These are phyloP conservation scores for Globisporangium orthogonon DNA, from an alignment of 352 stramenopile genomes.

Conservation along the genomic window DNA sequence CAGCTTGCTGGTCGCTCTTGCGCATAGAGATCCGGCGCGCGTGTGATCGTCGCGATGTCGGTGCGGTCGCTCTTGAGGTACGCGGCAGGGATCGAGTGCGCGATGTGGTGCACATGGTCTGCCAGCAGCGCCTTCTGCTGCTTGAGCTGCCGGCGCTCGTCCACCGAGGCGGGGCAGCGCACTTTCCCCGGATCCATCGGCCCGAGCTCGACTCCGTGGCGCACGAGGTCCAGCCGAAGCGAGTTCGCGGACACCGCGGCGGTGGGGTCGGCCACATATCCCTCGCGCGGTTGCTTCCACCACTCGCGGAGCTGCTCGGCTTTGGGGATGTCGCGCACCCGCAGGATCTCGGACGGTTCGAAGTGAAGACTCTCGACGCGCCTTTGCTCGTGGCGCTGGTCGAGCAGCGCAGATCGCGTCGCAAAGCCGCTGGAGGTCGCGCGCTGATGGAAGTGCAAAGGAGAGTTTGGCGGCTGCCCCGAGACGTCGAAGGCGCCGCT, in stretches of 20 bases:
- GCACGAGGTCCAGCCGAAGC: constrained; percentile 34
- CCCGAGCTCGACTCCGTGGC: constrained; percentile 21
- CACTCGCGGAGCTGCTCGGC: constrained; percentile 32
- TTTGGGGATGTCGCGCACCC: constrained; percentile 45
- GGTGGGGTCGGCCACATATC: constrained; percentile 55
- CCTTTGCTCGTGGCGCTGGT: constrained; percentile 21
- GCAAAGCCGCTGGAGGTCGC: constrained; percentile 25
- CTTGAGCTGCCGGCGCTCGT: constrained; percentile 23
- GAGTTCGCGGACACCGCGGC: constrained; percentile 27
- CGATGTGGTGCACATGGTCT: constrained; percentile 38
- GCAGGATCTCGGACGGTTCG: constrained; percentile 43
- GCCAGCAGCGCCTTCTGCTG: constrained; percentile 31
- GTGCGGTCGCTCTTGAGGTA: constrained; percentile 16
- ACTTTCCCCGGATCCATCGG: constrained; percentile 44
- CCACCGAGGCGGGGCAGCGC: constrained; percentile 26
- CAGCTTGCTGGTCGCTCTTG: constrained; percentile 25
- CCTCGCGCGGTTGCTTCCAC: constrained; percentile 42
- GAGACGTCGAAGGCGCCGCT: constrained; percentile 37
- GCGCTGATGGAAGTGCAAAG: constrained; percentile 28
- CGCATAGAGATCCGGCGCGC: constrained; percentile 28
- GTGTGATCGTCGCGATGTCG: constrained; percentile 19
- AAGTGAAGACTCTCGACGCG: constrained; percentile 41
- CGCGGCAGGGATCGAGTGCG: constrained; percentile 22
- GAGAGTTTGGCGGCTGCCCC: constrained; percentile 17
- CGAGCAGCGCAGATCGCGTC: constrained; percentile 33